These are phyloP conservation scores for Solanum hybrid DNA, from an alignment of 305 asterid genomes.

Conservation along the genomic window DNA sequence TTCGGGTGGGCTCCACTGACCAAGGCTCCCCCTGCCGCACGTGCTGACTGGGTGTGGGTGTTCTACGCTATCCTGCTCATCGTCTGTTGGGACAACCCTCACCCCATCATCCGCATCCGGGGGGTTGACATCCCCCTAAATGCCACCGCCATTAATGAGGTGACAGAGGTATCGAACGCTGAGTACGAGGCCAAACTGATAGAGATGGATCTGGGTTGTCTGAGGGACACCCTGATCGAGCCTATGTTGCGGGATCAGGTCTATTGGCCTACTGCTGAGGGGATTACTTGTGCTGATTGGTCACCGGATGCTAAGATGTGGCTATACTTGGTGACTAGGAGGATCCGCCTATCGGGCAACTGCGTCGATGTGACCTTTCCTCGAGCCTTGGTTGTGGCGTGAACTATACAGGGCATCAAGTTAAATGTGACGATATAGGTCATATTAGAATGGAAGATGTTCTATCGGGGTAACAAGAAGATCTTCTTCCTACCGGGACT, in stretches of 20 bases:
- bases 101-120: background rate
- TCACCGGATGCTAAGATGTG: no score
- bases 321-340: background rate
- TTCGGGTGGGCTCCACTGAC: background rate
- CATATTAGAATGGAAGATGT: no score
- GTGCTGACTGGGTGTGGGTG: background rate
- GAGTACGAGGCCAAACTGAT: background rate
- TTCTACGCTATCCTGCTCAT: background rate
- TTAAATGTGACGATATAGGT: no score
- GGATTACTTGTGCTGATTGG: background rate
- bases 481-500: no score
- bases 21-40: no score
- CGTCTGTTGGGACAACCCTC: background rate
- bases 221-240: background rate
- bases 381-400: background rate
- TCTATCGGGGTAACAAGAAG: no score
- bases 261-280: background rate
- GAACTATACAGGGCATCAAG: no score
- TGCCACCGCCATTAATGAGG: background rate
- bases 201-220: background rate
- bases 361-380: background rate
- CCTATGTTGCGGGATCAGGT: accelerated
- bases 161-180: no score
- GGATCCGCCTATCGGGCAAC: background rate
- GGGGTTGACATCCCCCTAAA: no score